phyloP scores from a whole-genome alignment of 2,329 filamentous ascomycete species.

The Hymenoscyphus fructigenus region DNA sequence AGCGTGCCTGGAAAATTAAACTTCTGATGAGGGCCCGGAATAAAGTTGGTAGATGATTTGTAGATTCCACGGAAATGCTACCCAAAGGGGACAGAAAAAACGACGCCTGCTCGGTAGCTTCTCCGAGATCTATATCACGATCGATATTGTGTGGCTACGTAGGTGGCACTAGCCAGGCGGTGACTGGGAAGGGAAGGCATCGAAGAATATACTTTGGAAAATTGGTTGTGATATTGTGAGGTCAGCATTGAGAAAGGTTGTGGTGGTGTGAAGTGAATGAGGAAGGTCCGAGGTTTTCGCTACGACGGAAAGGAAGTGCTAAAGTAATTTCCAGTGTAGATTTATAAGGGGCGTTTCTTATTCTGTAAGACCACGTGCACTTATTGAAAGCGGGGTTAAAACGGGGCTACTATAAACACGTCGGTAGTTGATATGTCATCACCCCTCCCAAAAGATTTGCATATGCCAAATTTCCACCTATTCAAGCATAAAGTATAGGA shows the following conservation, averaged over 20 bases:
- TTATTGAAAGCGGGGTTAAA: background rate
- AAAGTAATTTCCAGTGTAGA: background rate
- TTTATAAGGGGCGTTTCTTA: background rate
- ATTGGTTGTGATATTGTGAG: too few species aligned
- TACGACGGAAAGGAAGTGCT: background rate
- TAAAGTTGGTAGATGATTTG: slow-evolving; percentile 1
- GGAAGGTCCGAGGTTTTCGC: background rate
- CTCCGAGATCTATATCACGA: background rate
- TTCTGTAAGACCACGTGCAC: background rate
- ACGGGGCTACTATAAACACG: background rate
- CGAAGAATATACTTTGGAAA: background rate
- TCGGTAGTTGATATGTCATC: background rate
- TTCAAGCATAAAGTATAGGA: background rate
- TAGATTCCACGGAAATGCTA: background rate
- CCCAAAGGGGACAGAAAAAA: background rate
- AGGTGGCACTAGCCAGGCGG: background rate
- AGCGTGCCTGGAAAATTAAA: background rate
- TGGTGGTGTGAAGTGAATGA: background rate
- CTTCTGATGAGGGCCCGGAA: background rate
- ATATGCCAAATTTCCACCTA: background rate
- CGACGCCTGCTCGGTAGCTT: background rate
- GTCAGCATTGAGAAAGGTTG: too few species aligned
- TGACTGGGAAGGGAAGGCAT: background rate
- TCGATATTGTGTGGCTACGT: background rate
- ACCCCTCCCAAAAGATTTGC: background rate